These are phyloP conservation scores for Rhytidhysteron rufulum DNA, from an alignment of 2,329 filamentous ascomycete species.

Conservation along the genomic window DNA sequence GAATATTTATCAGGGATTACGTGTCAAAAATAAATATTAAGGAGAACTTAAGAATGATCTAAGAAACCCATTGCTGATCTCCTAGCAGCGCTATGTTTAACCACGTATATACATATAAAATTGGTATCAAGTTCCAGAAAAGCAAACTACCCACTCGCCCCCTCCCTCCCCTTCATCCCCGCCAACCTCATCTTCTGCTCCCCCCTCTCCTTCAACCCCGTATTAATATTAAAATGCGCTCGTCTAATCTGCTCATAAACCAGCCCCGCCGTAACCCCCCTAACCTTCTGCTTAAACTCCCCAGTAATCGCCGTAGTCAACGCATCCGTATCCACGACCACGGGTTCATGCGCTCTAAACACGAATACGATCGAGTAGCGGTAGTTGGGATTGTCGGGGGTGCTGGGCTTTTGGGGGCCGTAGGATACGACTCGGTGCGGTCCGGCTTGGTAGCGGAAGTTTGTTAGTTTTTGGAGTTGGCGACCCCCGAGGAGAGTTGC, in stretches of 20 bases:
- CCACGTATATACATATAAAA: no score
- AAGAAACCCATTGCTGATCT: neutral
- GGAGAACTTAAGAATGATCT: no score
- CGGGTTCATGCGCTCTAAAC: slow-evolving; percentile 27
- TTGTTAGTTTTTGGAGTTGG: slow-evolving; percentile 25
- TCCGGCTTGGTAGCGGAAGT: slow-evolving; percentile 26
- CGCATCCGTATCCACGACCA: slow-evolving; percentile 18
- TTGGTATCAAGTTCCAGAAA: no score
- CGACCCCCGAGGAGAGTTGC: slow-evolving; percentile 28
- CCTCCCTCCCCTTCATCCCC: slow-evolving; percentile 4
- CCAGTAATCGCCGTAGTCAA: slow-evolving; percentile 29
- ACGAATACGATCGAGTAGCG: slow-evolving; percentile 36
- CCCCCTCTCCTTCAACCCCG: slow-evolving; percentile 25
- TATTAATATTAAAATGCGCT: slow-evolving; percentile 37
- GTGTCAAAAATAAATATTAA: no score
- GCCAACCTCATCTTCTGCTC: slow-evolving; percentile 22
- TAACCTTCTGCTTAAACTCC: slow-evolving; percentile 19
- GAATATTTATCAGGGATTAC: no score
- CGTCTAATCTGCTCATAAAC: slow-evolving; percentile 27
- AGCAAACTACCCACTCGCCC: neutral
- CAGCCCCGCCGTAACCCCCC: slow-evolving; percentile 24
- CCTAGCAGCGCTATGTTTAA: neutral
- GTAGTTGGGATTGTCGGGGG: slow-evolving; percentile 14
- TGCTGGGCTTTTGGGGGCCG: slow-evolving; percentile 6
- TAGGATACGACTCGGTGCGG: slow-evolving; percentile 35